phyloP scores from a whole-genome alignment of 495 filamentous ascomycete species.

The Xylaria venustula region DNA sequence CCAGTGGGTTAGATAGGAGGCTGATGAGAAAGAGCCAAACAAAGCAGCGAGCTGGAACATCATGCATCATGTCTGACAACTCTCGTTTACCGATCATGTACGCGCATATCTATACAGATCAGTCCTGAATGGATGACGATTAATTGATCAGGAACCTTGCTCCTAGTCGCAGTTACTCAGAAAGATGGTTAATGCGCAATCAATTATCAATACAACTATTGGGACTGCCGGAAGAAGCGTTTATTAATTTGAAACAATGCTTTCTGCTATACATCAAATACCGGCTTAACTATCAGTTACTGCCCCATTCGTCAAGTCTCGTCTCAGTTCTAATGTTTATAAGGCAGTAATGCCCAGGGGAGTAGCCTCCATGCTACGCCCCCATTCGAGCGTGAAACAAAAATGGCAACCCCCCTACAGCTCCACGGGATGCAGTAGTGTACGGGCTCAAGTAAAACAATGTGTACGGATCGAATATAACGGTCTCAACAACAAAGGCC shows the following conservation, averaged over 20 bases:
- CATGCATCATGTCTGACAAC: no score
- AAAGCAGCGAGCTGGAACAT: no score
- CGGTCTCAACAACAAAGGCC: constrained; percentile 15
- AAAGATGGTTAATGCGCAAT: no score
- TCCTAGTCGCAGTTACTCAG: no score
- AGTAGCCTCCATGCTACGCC: no score
- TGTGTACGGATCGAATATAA: constrained; percentile 18
- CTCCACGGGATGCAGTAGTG: constrained; percentile 8
- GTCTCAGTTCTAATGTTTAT: constrained; percentile 10
- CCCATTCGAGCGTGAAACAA: constrained; percentile 7
- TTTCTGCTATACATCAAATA: constrained; percentile 4
- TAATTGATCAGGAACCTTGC: no score
- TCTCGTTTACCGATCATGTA: no score
- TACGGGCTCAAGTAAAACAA: constrained; percentile 27
- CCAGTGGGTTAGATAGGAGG: no score
- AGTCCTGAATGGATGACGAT: no score
- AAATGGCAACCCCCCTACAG: constrained; percentile 7
- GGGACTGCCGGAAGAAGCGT: background rate
- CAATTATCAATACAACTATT: background rate
- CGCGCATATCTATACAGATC: no score
- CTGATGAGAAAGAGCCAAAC: no score
- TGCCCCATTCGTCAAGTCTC: background rate
- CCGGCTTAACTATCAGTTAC: background rate
- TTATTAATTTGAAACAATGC: background rate
- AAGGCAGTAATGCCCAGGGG: background rate